Percentiles rank a stretch among this genome's conserved stretches.
phyloP scores from a whole-genome alignment of 495 filamentous ascomycete species.

The Lasiosphaeria miniovina region DNA sequence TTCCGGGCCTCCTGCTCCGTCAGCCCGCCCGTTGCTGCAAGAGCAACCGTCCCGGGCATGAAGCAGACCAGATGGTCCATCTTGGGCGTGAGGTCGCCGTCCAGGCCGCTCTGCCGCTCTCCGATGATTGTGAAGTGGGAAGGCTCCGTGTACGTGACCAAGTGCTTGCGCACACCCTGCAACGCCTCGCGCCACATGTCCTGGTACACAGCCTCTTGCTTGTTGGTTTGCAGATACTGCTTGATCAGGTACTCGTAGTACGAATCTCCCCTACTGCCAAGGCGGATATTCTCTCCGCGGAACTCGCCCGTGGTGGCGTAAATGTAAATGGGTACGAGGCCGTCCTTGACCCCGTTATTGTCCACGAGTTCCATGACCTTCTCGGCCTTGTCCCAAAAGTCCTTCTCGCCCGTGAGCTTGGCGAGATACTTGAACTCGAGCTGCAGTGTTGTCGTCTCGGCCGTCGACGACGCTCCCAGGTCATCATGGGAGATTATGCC shows the following conservation, averaged over 20 bases:
- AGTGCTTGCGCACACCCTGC: constrained; percentile 81
- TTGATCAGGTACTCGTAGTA: constrained; percentile 99
- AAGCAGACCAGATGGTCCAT: constrained; percentile 99
- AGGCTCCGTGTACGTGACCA: constrained; percentile 81
- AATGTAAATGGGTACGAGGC: constrained; percentile 88
- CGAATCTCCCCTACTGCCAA: constrained; percentile 90
- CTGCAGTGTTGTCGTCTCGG: constrained; percentile 88
- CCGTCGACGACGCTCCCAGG: constrained; percentile 87
- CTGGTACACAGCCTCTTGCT: constrained; percentile 79
- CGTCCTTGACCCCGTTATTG: constrained; percentile 70
- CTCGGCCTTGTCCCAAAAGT: constrained; percentile 88
- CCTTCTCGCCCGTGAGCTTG: constrained; percentile 86
- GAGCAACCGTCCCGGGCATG: constrained; percentile 91
- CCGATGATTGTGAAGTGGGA: constrained; percentile 80
- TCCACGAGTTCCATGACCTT: constrained; percentile 89
- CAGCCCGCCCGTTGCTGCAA: constrained; percentile 77
- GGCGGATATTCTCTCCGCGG: constrained; percentile 76
- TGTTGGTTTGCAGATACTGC: constrained; percentile 89
- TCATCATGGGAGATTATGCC: constrained; percentile 79
- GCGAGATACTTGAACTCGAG: constrained; percentile 97
- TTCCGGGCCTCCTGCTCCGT: constrained; percentile 71
- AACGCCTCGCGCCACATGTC: constrained; percentile 92
- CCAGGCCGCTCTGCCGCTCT: constrained; percentile 76
- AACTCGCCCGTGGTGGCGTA: constrained; percentile 77
- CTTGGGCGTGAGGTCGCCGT: constrained; percentile 66